Base-by-base conservation (phyloP, 2,329 filamentous ascomycete genomes). In the Dothiorella sarmentorum region DNA sequence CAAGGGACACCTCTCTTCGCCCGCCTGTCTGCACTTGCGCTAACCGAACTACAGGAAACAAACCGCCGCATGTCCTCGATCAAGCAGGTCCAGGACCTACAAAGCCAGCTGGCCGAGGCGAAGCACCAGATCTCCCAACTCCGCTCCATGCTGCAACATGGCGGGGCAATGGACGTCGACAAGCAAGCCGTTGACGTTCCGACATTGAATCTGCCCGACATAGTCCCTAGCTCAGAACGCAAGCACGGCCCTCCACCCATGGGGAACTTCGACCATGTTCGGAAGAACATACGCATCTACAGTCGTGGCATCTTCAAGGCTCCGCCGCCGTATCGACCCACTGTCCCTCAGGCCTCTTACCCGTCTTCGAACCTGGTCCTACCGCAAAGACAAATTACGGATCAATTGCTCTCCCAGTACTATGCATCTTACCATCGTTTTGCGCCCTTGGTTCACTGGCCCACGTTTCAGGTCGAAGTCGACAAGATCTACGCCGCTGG, bases 11-110 rank as follows among this genome's bases (percentile, higher is more conserved):
- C 15, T 51, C 47, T 24, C 47, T n/a, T 3, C 18, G 10, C 31
- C 22, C 7, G 10, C 3, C 13, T 9, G 13, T 37, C 4, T 18
- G 29, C 11, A 17, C 17, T 20, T 35, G 15, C 33, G 47, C 31
- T 51, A 18, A 51, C 47, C 15, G 31, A 51, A 13, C n/a, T 26
- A 13, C 18, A 51, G 47, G 94, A 99, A 75, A 99, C 94, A 11
- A 99, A 99, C 72, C 84, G 94, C 60, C 86, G 94, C 62, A 99
- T 99, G 94, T 97, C 94, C 17, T 97, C 93, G 1, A 97, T 97
- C 76, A 99, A 97, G 83, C 94, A 97, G 78, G 90, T 97, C 11
- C 94, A 97, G 75, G 94, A 99, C 71, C 80, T 99, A 24, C 93
- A 97, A 75, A 94, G 91, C 73, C 92, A 97, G 74, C 84, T 97